phyloP scores from a whole-genome alignment of 257 asterid genomes.

The Scutellaria baicalensis region DNA sequence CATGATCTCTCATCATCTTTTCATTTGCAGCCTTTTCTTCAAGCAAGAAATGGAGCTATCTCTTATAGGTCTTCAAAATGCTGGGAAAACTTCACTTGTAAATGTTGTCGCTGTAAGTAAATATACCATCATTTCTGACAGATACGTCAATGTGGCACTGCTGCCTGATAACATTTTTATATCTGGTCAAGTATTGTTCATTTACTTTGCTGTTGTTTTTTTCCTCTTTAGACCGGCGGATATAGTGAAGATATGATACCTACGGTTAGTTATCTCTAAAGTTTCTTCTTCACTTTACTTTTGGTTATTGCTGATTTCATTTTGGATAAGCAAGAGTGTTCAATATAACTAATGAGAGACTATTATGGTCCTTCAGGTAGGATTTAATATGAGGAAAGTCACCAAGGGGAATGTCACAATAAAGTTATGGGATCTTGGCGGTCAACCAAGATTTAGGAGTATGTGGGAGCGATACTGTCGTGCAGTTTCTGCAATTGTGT shows the following conservation, averaged over 20 bases:
- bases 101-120: conserved; percentile 91
- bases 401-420: conserved; percentile 96
- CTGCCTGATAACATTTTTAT: neutral
- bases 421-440: conserved; percentile 99
- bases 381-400: conserved; percentile 95
- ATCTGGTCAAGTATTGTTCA: conserved; percentile 7
- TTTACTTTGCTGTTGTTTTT: conserved; percentile 2
- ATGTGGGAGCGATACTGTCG: conserved; percentile 99
- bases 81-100: conserved; percentile 98
- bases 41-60: conserved; percentile 99
- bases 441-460: conserved; percentile 95
- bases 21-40: conserved; percentile 72
- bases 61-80: conserved; percentile 93
- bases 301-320: neutral
- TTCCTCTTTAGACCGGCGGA: conserved; percentile 79
- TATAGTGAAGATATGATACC: conserved; percentile 99
- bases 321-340: neutral
- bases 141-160: neutral
- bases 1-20: neutral
- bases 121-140: neutral
- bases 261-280: conserved; percentile 54
- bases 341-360: neutral
- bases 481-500: conserved; percentile 98
- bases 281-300: neutral
- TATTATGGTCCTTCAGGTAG: conserved; percentile 53